phyloP scores from a whole-genome alignment of 352 stramenopile genomes.

The Phytophthora palmivora region DNA sequence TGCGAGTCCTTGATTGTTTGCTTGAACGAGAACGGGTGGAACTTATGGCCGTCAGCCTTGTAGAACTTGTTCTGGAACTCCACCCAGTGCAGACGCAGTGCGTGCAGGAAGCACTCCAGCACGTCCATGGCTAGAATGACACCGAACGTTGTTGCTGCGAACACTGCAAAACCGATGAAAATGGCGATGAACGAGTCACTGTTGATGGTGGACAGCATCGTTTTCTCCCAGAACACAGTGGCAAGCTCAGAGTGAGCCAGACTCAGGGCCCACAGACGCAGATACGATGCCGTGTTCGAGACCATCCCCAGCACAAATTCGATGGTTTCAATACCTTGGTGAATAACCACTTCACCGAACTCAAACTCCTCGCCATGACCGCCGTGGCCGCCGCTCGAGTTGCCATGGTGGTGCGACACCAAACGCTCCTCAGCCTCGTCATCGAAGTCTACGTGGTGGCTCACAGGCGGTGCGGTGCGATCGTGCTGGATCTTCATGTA shows the following conservation, averaged over 20 bases:
- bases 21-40: slow-evolving; percentile 96
- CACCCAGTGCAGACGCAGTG: slow-evolving; percentile 99
- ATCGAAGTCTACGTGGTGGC: slow-evolving; percentile 80
- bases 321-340: slow-evolving; percentile 99
- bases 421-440: slow-evolving; percentile 76
- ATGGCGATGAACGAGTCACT: slow-evolving; percentile 97
- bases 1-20: slow-evolving; percentile 79
- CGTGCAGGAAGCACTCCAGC: slow-evolving; percentile 99
- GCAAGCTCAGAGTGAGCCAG: slow-evolving; percentile 96
- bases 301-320: slow-evolving; percentile 99
- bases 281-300: slow-evolving; percentile 99
- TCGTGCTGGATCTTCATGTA: slow-evolving; percentile 87
- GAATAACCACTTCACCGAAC: slow-evolving; percentile 98
- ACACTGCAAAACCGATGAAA: slow-evolving; percentile 95
- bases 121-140: slow-evolving; percentile 99
- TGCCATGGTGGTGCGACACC: slow-evolving; percentile 52
- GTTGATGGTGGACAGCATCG: slow-evolving; percentile 98
- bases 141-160: slow-evolving; percentile 95
- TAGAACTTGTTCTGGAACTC: slow-evolving; percentile 99
- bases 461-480: slow-evolving; percentile 56
- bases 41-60: slow-evolving; percentile 97
- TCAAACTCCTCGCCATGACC: slow-evolving; percentile 88
- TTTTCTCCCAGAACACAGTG: slow-evolving; percentile 98
- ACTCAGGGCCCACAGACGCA: slow-evolving; percentile 99
- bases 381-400: slow-evolving; percentile 45